Evolutionary conservation across 2,329 filamentous ascomycete genomes (phyloP).

Genomic region (Arthrobotrys conoides): DNA sequence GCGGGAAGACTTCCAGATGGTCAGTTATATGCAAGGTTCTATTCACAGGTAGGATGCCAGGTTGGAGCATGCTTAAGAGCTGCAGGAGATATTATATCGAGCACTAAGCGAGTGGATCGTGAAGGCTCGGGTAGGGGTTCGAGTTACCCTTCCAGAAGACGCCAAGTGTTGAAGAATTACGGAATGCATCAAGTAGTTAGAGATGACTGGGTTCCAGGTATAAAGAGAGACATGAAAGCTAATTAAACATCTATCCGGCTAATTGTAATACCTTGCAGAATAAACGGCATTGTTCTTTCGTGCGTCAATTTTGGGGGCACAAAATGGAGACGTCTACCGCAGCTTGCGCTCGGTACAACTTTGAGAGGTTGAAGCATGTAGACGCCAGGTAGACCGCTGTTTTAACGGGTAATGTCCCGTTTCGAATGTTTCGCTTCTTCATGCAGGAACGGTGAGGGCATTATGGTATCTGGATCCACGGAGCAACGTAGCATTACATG

Average conservation of each 20-base stretch:
- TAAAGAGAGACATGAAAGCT: conserved; percentile 16
- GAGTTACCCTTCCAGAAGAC: conserved; percentile 60
- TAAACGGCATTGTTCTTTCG: conserved; percentile 35
- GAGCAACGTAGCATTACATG: conserved; percentile 45
- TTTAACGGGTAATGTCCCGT: conserved; percentile 51
- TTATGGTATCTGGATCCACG: conserved; percentile 46
- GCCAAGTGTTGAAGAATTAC: conserved; percentile 55
- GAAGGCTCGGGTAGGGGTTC: conserved; percentile 53
- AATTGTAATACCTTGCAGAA: conserved; percentile 51
- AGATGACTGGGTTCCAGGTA: conserved; percentile 22
- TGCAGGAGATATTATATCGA: conserved; percentile 55
- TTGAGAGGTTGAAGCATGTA: conserved; percentile 35
- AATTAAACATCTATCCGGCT: conserved; percentile 52
- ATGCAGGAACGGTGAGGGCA: conserved; percentile 56
- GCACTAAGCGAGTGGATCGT: conserved; percentile 59
- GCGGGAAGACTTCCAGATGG: conserved; percentile 58
- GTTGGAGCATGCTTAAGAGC: conserved; percentile 48
- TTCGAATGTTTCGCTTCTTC: conserved; percentile 51
- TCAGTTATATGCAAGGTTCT: conserved; percentile 53
- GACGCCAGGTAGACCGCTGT: conserved; percentile 54
- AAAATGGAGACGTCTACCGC: conserved; percentile 37
- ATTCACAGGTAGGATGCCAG: conserved; percentile 35
- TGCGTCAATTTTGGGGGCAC: conserved; percentile 51
- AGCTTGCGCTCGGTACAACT: conserved; percentile 24
- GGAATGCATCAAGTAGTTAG: conserved; percentile 36